These are phyloP conservation scores for Bremia lactucae DNA, from an alignment of 352 stramenopile genomes.

Conservation along the genomic window DNA sequence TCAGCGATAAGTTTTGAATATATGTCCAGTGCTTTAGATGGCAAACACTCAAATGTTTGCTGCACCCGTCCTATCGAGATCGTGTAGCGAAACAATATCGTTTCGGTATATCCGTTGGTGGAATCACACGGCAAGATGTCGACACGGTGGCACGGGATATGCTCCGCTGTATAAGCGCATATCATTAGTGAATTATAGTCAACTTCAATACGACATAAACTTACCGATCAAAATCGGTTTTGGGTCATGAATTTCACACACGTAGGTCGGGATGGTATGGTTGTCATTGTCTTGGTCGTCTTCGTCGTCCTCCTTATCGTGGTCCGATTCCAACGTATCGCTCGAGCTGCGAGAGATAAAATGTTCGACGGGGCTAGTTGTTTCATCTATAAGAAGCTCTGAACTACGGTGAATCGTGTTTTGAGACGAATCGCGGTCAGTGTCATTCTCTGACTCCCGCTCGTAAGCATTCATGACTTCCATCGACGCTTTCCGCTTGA, in stretches of 20 bases:
- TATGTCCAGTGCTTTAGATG: slow-evolving; percentile 40
- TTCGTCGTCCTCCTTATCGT: slow-evolving; percentile 19
- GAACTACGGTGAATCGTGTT: slow-evolving; percentile 36
- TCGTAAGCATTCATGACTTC: slow-evolving; percentile 19
- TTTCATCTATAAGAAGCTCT: slow-evolving; percentile 22
- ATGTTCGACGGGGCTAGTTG: slow-evolving; percentile 21
- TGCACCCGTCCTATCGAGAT: slow-evolving; percentile 46
- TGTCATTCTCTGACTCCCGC: slow-evolving; percentile 14
- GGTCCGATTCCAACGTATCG: slow-evolving; percentile 12
- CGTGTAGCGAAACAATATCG: slow-evolving; percentile 45
- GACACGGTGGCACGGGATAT: slow-evolving; percentile 47
- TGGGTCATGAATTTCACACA: slow-evolving; percentile 68
- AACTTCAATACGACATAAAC: not conserved
- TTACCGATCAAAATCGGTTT: slow-evolving; percentile 59
- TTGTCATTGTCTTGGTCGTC: slow-evolving; percentile 18
- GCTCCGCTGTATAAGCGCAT: slow-evolving; percentile 32
- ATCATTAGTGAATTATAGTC: slow-evolving; percentile 2
- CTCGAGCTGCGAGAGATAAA: slow-evolving; percentile 18
- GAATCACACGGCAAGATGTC: slow-evolving; percentile 36
- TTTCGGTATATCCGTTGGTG: slow-evolving; percentile 2
- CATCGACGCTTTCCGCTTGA: slow-evolving; percentile 26
- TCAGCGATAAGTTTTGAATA: slow-evolving; percentile 49
- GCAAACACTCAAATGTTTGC: slow-evolving; percentile 56
- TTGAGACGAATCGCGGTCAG: slow-evolving; percentile 17
- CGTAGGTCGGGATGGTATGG: slow-evolving; percentile 43